These are phyloP conservation scores for Eimeria praecox DNA, from an alignment of 169 alveolate species.

Conservation along the genomic window DNA sequence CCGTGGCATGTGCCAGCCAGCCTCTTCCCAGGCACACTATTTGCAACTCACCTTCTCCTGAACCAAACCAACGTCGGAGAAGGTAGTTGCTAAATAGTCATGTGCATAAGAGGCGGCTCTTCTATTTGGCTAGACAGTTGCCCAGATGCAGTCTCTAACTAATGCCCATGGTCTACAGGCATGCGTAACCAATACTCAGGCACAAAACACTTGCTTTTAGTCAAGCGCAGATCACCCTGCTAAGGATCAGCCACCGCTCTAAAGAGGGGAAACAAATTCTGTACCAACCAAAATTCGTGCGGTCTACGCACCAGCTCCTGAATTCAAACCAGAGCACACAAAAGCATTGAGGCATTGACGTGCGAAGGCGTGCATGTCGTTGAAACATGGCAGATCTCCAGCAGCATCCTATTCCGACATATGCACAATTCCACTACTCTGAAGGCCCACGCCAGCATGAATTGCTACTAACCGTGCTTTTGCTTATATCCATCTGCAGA, in stretches of 20 bases:
- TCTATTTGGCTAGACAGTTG: background rate
- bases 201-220: background rate
- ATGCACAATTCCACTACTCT: background rate
- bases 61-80: background rate
- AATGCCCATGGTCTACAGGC: background rate
- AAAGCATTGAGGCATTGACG: background rate
- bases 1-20: background rate
- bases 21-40: background rate
- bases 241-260: background rate
- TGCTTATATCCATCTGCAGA: background rate
- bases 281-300: background rate
- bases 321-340: background rate
- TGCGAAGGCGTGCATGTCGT: background rate
- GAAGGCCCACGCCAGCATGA: background rate
- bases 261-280: no score
- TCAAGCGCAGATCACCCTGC: background rate
- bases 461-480: background rate
- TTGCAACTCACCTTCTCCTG: background rate
- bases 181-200: background rate
- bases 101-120: background rate
- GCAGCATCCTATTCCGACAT: background rate
- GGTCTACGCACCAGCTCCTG: background rate
- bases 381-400: background rate
- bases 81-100: background rate
- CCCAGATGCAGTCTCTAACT: background rate